Evolutionary conservation across 257 asterid species (phyloP), one percentile per base, ranked within the genome.

Genomic region (Nyctanthes arbortristis): DNA sequence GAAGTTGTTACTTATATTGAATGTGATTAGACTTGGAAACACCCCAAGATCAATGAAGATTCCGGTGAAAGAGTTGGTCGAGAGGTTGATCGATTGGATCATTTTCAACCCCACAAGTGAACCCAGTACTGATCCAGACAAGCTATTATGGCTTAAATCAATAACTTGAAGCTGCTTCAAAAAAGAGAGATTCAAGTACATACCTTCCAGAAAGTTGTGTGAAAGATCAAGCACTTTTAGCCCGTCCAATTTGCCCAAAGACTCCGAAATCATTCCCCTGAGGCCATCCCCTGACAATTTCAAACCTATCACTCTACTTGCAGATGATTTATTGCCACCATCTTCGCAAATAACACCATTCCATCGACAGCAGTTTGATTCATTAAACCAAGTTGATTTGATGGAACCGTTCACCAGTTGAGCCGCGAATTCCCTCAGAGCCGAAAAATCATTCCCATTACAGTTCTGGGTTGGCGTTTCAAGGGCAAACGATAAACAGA

Each of bases 301-400:
- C 82, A 93, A 72, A 82, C 31, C 67, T 52, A 75, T 56, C 70
- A 93, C 98, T 79, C 95, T 88, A 66, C 65, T 77, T 32, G 65
- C 73, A 4, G 68, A 70, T 5, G 78, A 73, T 29, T 27, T 54
- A 36, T 45, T 70, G 3, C 75, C 88, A 57, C 55, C 82, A 73
- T 62, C 73, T 33, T 73, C 88, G 73, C 98, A 93, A 18, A 69
- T 73, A 73, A 93, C 93, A 77, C 98, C 98, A 14, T 88, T 89
- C 97, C n/a, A n/a, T n/a, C n/a, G n/a, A n/a, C n/a, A n/a, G n/a
- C n/a, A n/a, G n/a, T n/a, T n/a, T n/a, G n/a, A 73, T 33, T 54
- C 79, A 60, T 56, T 61, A n/a, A 83, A 79, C 98, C 97, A 88
- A 30, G 87, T 32, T 13, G 67, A 33, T 67, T 80, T 79, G 55